Percentiles rank a stretch among this genome's conserved stretches.
phyloP scores from a whole-genome alignment of 2,329 filamentous ascomycete species.

The Colletotrichum siamense region DNA sequence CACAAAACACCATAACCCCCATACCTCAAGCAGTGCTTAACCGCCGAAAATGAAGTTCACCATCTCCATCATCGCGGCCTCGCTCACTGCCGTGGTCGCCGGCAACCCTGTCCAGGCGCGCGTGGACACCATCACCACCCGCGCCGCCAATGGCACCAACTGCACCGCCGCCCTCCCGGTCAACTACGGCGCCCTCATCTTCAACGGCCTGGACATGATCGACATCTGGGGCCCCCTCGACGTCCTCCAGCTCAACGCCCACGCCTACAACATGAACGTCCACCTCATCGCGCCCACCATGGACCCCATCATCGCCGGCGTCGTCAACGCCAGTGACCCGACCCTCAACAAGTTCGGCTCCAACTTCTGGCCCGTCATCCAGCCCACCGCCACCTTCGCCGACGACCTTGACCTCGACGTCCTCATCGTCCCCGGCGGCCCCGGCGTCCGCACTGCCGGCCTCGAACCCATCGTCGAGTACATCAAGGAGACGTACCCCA shows the following conservation, averaged over 20 bases:
- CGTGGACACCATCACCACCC: background rate
- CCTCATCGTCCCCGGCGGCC: constrained; percentile 70
- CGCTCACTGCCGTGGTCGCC: background rate
- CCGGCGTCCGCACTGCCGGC: constrained; percentile 48
- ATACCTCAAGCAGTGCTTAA: background rate
- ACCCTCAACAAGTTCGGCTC: constrained; percentile 38
- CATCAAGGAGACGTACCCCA: constrained; percentile 43
- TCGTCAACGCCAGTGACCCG: constrained; percentile 8
- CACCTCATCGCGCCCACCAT: constrained; percentile 44
- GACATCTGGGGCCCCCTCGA: constrained; percentile 27
- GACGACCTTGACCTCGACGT: constrained; percentile 62
- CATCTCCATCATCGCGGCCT: background rate
- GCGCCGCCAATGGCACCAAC: background rate
- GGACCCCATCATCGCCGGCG: constrained; percentile 44
- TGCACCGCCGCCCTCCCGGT: background rate
- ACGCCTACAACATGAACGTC: constrained; percentile 37
- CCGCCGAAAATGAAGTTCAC: background rate
- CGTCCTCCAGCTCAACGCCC: constrained; percentile 24
- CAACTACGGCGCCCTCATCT: constrained; percentile 24
- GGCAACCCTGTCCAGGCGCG: background rate
- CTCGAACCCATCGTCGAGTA: constrained; percentile 45
- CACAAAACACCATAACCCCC: background rate
- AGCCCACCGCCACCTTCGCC: constrained; percentile 57
- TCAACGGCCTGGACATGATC: constrained; percentile 24
- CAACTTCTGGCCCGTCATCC: constrained; percentile 39